Conservation (phyloP, 495 filamentous ascomycete genomes). For the Penicillium crystallinum region DNA sequence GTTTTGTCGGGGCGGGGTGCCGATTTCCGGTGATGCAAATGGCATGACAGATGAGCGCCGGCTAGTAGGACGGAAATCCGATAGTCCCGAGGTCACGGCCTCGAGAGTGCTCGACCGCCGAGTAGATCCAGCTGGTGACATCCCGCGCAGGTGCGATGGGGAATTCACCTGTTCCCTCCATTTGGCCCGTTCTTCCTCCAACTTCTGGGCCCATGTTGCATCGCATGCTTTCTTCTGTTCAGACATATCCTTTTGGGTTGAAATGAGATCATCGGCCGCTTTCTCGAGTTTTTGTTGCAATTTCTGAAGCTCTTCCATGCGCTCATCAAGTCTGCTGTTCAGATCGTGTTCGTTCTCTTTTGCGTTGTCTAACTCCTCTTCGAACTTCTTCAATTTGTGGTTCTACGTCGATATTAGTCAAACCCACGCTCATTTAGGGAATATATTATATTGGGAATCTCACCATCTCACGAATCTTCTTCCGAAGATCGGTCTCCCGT, state of each 20-base stretch:
- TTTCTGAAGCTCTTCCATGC: conserved; percentile 57
- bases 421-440: background rate
- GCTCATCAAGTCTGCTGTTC: conserved; percentile 51
- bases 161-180: conserved; percentile 59
- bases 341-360: conserved; percentile 60
- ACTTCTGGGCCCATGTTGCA: conserved; percentile 52
- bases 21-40: conserved; percentile 35
- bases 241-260: conserved; percentile 57
- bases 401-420: conserved; percentile 47
- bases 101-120: conserved; percentile 44
- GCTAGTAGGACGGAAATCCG: conserved; percentile 41
- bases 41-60: conserved; percentile 45
- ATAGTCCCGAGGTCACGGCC: conserved; percentile 18
- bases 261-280: conserved; percentile 55
- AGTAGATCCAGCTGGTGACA: conserved; percentile 44
- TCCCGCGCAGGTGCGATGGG: conserved; percentile 43
- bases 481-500: conserved; percentile 77
- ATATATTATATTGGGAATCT: conserved; percentile 20
- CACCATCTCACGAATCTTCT: conserved; percentile 82
- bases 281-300: conserved; percentile 60
- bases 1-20: conserved; percentile 38
- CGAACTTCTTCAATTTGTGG: conserved; percentile 64
- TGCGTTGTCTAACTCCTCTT: conserved; percentile 76
- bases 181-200: conserved; percentile 70
- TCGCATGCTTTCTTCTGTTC: conserved; percentile 66